phyloP scores from a whole-genome alignment of 495 filamentous ascomycete species.

The Bathelium albidoporum region DNA sequence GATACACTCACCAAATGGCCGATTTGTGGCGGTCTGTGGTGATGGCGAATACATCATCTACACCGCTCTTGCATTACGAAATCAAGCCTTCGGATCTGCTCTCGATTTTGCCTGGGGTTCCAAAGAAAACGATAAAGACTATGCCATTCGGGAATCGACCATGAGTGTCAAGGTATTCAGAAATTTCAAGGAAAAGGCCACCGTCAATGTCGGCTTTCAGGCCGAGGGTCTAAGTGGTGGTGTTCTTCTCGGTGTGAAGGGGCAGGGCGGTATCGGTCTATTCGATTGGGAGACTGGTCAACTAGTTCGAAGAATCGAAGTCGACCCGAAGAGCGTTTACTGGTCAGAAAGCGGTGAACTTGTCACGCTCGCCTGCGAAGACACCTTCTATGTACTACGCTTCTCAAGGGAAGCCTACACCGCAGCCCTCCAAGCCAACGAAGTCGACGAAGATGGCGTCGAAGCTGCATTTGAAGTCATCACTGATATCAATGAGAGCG shows the following conservation, averaged over 20 bases:
- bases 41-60: constrained; percentile 99
- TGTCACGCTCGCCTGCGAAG: constrained; percentile 85
- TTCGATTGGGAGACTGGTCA: constrained; percentile 92
- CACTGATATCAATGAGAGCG: constrained; percentile 87
- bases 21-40: constrained; percentile 93
- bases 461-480: constrained; percentile 95
- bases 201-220: constrained; percentile 88
- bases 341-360: constrained; percentile 96
- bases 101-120: constrained; percentile 96
- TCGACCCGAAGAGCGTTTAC: constrained; percentile 81
- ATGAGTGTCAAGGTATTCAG: constrained; percentile 94
- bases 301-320: constrained; percentile 88
- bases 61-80: constrained; percentile 91
- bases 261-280: constrained; percentile 86
- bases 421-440: constrained; percentile 65
- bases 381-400: constrained; percentile 87
- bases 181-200: constrained; percentile 84
- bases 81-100: constrained; percentile 92
- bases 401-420: constrained; percentile 82
- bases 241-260: constrained; percentile 87
- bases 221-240: constrained; percentile 86
- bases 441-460: constrained; percentile 89
- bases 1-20: constrained; percentile 90
- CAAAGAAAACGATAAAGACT: constrained; percentile 97
- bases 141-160: constrained; percentile 85